Evolutionary conservation across 2,329 filamentous ascomycete species (phyloP).

Genomic region (Thelonectria discophora): DNA sequence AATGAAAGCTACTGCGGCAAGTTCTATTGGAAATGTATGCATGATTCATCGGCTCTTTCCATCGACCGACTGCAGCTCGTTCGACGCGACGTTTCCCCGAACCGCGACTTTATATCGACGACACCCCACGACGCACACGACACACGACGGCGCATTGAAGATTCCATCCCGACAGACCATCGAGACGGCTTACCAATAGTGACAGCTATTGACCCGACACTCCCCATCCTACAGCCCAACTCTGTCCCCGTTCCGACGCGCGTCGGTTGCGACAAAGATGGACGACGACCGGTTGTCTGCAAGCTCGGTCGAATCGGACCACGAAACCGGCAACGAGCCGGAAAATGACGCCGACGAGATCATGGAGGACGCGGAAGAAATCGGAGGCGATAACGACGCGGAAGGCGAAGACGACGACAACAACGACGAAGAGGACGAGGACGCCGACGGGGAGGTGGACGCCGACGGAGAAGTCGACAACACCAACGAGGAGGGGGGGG

Average conservation of each 20-base stretch:
- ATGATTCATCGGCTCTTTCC: neutral
- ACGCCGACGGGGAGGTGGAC: constrained; percentile 52
- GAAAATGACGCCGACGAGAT: constrained; percentile 63
- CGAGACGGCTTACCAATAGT: neutral
- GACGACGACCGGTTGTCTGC: constrained; percentile 40
- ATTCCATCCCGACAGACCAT: too few relatives aligned
- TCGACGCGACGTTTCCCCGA: neutral
- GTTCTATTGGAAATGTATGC: neutral
- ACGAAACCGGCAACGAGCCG: constrained; percentile 43
- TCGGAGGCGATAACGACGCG: constrained; percentile 49
- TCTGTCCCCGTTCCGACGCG: constrained; percentile 2
- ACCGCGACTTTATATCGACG: neutral
- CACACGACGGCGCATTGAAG: neutral
- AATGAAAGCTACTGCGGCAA: neutral
- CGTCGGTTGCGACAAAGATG: constrained; percentile 21
- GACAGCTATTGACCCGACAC: neutral
- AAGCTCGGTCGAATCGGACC: constrained; percentile 43
- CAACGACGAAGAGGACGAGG: constrained; percentile 49
- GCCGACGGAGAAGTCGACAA: constrained; percentile 47
- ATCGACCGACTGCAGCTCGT: neutral
- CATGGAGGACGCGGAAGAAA: constrained; percentile 61
- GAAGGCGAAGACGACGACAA: constrained; percentile 48
- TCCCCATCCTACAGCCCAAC: neutral
- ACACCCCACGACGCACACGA: neutral
- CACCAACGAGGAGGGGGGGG: constrained; percentile 55